Evolutionary conservation across 345 rosid species (phyloP), one percentile per base, ranked within the genome.

Genomic region (Atalantia buxifolia): DNA sequence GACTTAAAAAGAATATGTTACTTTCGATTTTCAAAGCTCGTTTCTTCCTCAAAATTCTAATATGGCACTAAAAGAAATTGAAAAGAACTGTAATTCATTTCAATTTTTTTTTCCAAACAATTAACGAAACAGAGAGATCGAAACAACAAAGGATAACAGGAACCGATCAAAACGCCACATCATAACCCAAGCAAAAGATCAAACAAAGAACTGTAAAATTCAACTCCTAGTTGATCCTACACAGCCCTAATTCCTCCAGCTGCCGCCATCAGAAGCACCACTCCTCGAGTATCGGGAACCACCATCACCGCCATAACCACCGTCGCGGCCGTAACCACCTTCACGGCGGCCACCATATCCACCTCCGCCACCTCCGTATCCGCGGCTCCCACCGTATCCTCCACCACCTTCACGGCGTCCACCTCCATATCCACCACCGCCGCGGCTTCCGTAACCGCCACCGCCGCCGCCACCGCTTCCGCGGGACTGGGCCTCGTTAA

Each of bases 401-500:
- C 92, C 85, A 0, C 85, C 81, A 0, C 90, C 87, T 0, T 84
- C 82, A 2, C 89, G 86, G 7, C 89, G 82, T 9, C 92, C 85
- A 0, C 84, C 83, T 0, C 90, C 86, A 0, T 86, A 30, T 0
- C 93, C 88, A 0, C 90, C 89, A 0, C 85, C 82, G 0, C 88
- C 83, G 2, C 56, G 18, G 21, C 56, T 18, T 50, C 57, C 57
- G 2, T 86, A 80, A 0, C 90, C 83, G 0, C 86, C 83, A 0
- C 82, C 79, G 4, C 86, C 83, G 0, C 91, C 87, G 0, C 94
- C 89, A 0, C 89, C 86, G 59, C 93, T 78, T 31, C 87, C 87
- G 0, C 97, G 96, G 0, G 97, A 89, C 77, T 91, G 98, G 18
- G 97, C 97, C 71, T 94, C 92, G 81, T 91, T 93, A 10, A 94